Percentiles rank a stretch among this genome's conserved stretches.
phyloP scores from a whole-genome alignment of 768 basidiomycete genomes.

The Zangia roseola region DNA sequence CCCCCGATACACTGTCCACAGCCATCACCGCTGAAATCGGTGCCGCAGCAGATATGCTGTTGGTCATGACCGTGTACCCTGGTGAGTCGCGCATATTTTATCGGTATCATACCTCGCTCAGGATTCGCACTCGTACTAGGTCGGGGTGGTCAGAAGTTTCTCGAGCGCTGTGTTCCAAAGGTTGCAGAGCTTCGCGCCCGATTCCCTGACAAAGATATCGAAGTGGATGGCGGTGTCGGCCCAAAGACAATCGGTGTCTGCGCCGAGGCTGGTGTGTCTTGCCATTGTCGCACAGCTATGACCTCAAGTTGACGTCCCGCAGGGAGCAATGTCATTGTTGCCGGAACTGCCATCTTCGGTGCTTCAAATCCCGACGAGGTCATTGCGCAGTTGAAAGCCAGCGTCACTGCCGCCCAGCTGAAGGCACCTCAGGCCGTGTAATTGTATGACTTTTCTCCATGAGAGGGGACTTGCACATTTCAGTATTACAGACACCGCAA shows the following conservation, averaged over 20 bases:
- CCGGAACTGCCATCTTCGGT: conserved; percentile 93
- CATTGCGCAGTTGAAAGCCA: conserved; percentile 67
- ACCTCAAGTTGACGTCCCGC: conserved; percentile 2
- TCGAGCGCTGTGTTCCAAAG: conserved; percentile 90
- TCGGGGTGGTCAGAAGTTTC: conserved; percentile 94
- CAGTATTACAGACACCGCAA: not conserved
- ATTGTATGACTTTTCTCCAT: not conserved
- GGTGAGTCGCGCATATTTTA: conserved; percentile 42
- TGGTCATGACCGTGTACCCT: conserved; percentile 98
- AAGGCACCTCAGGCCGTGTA: conserved; percentile 28
- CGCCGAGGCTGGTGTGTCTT: conserved; percentile 76
- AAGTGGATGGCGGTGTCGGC: conserved; percentile 98
- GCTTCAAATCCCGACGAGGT: conserved; percentile 77
- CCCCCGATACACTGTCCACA: conserved; percentile 87
- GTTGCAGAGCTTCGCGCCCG: conserved; percentile 85
- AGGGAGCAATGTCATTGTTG: conserved; percentile 99
- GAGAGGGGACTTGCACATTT: not conserved
- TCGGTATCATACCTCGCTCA: not conserved
- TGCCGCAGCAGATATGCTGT: conserved; percentile 86
- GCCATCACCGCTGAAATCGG: conserved; percentile 86
- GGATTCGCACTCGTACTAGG: conserved; percentile 42
- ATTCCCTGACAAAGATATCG: conserved; percentile 94
- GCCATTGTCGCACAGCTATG: not conserved
- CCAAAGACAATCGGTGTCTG: conserved; percentile 85
- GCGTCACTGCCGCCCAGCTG: conserved; percentile 67